Evolutionary conservation across 2,329 filamentous ascomycete genomes (phyloP), one percentile per base, ranked within the genome.

Genomic region (Penicillium oxalicum): DNA sequence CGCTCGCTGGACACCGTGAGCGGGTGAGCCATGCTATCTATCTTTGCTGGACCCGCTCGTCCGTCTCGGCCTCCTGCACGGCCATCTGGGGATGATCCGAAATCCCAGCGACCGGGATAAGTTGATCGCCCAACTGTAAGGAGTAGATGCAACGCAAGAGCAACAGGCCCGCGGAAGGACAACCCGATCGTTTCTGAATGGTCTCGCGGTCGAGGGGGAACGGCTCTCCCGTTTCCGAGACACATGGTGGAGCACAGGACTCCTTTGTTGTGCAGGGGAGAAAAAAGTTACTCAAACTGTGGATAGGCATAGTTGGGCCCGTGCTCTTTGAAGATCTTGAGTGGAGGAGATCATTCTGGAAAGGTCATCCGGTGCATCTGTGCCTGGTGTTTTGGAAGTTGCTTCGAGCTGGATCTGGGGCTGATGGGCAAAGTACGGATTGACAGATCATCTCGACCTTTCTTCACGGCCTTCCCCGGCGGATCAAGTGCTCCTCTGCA

Each of bases 51-150:
- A 34, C 45, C 47, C 45, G 43, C 40, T 49, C 18, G 40, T 35
- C 47, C 44, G 36, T 46, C 36, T 51, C 45, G 42, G 39, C 35
- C 27, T 43, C n/a, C 51, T 50, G 46, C 50, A 49, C 44, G 51
- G 47, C 50, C 38, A 27, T 40, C 40, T 47, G 48, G 40, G 18
- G 26, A n/a, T 27, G 9, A n/a, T 43, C 26, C 26, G 38, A 36
- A 47, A 47, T 43, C 50, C 48, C 47, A 48, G 42, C 41, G 4
- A 46, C 48, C 50, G 40, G 51, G 49, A 47, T 36, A 38, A 36
- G 11, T 29, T 37, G 2, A 11, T 8, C 29, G 29, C 29, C 29
- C 29, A 11, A 32, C n/a, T 35, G 29, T n/a, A 38, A 25, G 36
- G 13, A 37, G 45, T 40, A 44, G 45, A 40, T 5, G 40, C 57